Percentiles rank a stretch among this genome's conserved stretches.
These are phyloP conservation scores for Nemania abortiva DNA, from an alignment of 2,329 filamentous ascomycete genomes.

Conservation along the genomic window DNA sequence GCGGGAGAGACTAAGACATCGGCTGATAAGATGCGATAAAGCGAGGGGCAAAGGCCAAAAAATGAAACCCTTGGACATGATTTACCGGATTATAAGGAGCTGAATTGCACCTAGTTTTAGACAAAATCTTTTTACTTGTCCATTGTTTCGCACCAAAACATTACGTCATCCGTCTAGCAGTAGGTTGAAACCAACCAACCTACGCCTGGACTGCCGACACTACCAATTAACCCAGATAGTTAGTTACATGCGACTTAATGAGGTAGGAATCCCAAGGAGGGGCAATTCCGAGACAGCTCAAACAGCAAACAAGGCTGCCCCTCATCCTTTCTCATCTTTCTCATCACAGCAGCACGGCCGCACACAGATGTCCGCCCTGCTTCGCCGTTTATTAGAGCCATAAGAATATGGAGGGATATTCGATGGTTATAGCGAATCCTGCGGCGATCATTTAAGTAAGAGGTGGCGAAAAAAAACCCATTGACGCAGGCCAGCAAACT, in stretches of 20 bases:
- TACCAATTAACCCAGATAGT: neutral
- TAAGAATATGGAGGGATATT: neutral
- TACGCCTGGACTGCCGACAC: neutral
- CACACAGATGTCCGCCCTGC: neutral
- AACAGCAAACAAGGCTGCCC: constrained; percentile 15
- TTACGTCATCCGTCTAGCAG: constrained; percentile 15
- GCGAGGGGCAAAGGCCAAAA: constrained; percentile 17
- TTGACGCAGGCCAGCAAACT: neutral
- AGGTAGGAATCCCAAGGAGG: neutral
- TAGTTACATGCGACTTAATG: neutral
- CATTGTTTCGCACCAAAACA: neutral
- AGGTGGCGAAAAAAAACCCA: neutral
- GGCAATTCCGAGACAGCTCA: neutral
- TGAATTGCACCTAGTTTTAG: neutral
- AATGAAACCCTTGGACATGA: neutral
- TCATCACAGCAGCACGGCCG: neutral
- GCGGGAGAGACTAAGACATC: constrained; percentile 11
- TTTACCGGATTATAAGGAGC: neutral
- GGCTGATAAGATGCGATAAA: constrained; percentile 29
- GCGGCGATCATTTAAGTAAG: neutral
- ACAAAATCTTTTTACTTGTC: neutral
- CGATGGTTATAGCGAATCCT: neutral
- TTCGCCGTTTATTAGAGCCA: neutral
- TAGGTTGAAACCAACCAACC: neutral
- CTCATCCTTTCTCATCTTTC: neutral